phyloP scores from a whole-genome alignment of 768 basidiomycete species.

The Pleurotus cornucopiae region DNA sequence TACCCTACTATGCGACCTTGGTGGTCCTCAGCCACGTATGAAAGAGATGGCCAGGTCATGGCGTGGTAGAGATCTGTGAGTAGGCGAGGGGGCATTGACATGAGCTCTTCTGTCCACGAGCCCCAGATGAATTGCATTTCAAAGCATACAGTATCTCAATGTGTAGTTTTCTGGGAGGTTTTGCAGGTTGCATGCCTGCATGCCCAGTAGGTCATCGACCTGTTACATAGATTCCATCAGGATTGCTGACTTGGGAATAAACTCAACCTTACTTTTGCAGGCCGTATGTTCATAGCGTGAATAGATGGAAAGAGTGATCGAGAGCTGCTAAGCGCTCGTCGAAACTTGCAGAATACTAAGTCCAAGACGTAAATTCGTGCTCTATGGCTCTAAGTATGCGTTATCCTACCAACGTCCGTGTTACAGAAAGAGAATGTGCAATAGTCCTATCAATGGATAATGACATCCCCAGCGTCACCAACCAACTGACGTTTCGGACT shows the following conservation, averaged over 20 bases:
- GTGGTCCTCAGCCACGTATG: slow-evolving; percentile 90
- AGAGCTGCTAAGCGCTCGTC: not conserved
- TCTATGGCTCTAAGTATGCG: not conserved
- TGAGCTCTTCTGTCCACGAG: not conserved
- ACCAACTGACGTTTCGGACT: slow-evolving; percentile 37
- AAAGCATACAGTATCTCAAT: slow-evolving; percentile 63
- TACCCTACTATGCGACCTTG: slow-evolving; percentile 93
- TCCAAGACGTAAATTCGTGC: not conserved
- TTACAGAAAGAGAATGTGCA: not conserved
- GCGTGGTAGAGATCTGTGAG: slow-evolving; percentile 78
- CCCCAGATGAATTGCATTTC: not conserved
- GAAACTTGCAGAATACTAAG: not conserved
- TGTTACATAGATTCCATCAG: slow-evolving; percentile 21
- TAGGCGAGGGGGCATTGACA: not conserved
- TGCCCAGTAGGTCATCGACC: slow-evolving; percentile 87
- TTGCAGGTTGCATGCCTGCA: slow-evolving; percentile 95
- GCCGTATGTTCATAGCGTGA: slow-evolving; percentile 39
- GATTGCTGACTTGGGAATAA: not conserved
- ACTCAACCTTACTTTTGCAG: slow-evolving; percentile 29
- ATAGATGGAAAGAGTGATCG: not conserved
- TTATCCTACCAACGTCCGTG: not conserved
- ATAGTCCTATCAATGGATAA: slow-evolving; percentile 26
- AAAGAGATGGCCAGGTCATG: slow-evolving; percentile 93
- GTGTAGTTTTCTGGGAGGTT: slow-evolving; percentile 95
- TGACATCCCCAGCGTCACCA: slow-evolving; percentile 40